A percentile compares a stretch with the other conserved stretches of the same genome.
Evolutionary conservation across 78 protist species (phyloP).

Genomic region (Dictyostelium intermedium): DNA sequence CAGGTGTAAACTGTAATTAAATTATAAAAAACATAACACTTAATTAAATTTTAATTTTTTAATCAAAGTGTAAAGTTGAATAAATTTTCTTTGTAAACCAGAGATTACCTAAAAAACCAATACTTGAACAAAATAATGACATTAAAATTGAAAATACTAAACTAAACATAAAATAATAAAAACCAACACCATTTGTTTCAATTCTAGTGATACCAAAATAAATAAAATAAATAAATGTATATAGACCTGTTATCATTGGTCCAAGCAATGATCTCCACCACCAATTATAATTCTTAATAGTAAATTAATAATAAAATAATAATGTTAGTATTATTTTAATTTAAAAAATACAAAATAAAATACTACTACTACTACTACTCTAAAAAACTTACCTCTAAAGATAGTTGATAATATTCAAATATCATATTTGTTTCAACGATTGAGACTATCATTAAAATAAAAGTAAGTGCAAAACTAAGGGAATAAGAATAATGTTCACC

Average conservation of each 20-base stretch:
- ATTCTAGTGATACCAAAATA: constrained; percentile 18
- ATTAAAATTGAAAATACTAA: neutral
- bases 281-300: constrained; percentile 60
- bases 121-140: constrained; percentile 55
- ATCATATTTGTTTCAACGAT: constrained; percentile 37
- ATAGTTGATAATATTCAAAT: constrained; percentile 41
- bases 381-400: constrained; percentile 37
- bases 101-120: constrained; percentile 52
- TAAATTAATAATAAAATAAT: neutral
- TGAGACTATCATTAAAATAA: constrained; percentile 20
- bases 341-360: neutral
- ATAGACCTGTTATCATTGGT: constrained; percentile 44
- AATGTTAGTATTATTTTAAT: neutral
- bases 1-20: too few species aligned
- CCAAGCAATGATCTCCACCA: constrained; percentile 78
- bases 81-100: constrained; percentile 61
- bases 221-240: constrained; percentile 35
- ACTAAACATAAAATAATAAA: constrained; percentile 53
- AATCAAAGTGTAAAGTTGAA: constrained; percentile 69
- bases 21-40: too few species aligned
- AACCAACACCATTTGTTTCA: neutral
- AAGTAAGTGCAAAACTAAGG: neutral
- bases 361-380: too few species aligned
- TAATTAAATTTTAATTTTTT: too few species aligned
- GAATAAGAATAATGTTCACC: constrained; percentile 8